Percentiles rank a stretch among this genome's conserved stretches.
phyloP scores from a whole-genome alignment of 2,329 filamentous ascomycete genomes.

The Westerdykella ornata region DNA sequence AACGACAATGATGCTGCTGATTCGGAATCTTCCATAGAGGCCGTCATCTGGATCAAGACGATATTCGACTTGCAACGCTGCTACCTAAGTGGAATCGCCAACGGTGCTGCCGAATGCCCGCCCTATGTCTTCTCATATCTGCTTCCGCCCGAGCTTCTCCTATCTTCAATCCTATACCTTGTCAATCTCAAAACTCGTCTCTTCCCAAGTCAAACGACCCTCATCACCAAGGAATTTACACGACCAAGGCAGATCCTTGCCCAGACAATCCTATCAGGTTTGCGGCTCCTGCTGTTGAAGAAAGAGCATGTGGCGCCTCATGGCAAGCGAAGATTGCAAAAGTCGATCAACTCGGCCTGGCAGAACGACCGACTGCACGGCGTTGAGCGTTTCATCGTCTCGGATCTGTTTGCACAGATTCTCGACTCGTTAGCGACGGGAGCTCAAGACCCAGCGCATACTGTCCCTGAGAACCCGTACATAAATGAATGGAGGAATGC shows the following conservation, averaged over 20 bases:
- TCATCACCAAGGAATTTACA: constrained; percentile 20
- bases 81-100: constrained; percentile 25
- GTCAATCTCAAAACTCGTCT: constrained; percentile 26
- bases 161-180: constrained; percentile 33
- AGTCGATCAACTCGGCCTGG: constrained; percentile 30
- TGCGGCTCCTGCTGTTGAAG: constrained; percentile 29
- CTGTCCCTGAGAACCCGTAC: constrained; percentile 10
- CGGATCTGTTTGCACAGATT: constrained; percentile 24
- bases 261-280: constrained; percentile 28
- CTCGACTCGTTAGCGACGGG: constrained; percentile 12
- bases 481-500: constrained; percentile 16
- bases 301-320: constrained; percentile 22
- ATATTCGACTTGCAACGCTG: constrained; percentile 34
- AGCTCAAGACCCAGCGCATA: constrained; percentile 10
- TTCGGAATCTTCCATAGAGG: constrained; percentile 20
- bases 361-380: constrained; percentile 27
- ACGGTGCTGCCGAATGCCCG: constrained; percentile 23
- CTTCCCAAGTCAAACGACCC: constrained; percentile 23
- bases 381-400: constrained; percentile 29
- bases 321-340: constrained; percentile 25
- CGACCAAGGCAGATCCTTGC: constrained; percentile 16
- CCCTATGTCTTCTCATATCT: constrained; percentile 26
- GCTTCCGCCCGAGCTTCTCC: constrained; percentile 27
- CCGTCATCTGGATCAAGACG: constrained; percentile 34
- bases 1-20: constrained; percentile 18